phyloP scores from a whole-genome alignment of 2,329 filamentous ascomycete species.

The Coleophoma crateriformis region DNA sequence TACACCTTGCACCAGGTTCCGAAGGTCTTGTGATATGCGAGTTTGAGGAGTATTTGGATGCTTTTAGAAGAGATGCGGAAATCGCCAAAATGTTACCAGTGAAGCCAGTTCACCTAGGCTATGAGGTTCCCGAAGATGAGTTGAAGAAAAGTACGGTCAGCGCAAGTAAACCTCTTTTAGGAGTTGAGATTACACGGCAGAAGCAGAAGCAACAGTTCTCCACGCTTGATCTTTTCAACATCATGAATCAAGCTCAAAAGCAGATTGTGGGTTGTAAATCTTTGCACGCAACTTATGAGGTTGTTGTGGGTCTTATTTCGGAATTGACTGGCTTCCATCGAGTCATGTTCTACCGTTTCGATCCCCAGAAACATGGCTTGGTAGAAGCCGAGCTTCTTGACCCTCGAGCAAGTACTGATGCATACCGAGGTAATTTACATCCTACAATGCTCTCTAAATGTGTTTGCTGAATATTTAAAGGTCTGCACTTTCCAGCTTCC shows the following conservation, averaged over 20 bases:
- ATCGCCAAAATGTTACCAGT: conserved; percentile 6
- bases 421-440: conserved; percentile 13
- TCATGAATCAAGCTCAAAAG: conserved; percentile 14
- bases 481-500: conserved; percentile 67
- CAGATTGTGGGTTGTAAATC: conserved; percentile 10
- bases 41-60: conserved; percentile 15
- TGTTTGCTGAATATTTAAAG: conserved; percentile 5
- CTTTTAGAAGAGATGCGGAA: conserved; percentile 9
- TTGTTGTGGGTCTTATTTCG: conserved; percentile 17
- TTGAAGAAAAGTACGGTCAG: conserved; percentile 12
- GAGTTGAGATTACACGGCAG: conserved; percentile 11
- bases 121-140: conserved; percentile 11
- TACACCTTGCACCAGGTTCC: conserved; percentile 12
- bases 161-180: conserved; percentile 11
- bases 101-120: conserved; percentile 4
- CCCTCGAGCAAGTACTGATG: conserved; percentile 15
- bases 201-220: conserved; percentile 8
- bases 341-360: conserved; percentile 21
- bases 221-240: conserved; percentile 18
- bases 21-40: conserved; percentile 16
- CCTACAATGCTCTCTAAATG: too few relatives aligned
- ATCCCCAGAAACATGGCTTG: conserved; percentile 18
- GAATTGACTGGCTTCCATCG: conserved; percentile 20
- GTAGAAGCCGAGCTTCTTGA: conserved; percentile 19
- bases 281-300: conserved; percentile 12